A percentile compares a stretch with the other conserved stretches of the same genome.
phyloP scores from a whole-genome alignment of 257 asterid genomes.

The Plantago elongata region DNA sequence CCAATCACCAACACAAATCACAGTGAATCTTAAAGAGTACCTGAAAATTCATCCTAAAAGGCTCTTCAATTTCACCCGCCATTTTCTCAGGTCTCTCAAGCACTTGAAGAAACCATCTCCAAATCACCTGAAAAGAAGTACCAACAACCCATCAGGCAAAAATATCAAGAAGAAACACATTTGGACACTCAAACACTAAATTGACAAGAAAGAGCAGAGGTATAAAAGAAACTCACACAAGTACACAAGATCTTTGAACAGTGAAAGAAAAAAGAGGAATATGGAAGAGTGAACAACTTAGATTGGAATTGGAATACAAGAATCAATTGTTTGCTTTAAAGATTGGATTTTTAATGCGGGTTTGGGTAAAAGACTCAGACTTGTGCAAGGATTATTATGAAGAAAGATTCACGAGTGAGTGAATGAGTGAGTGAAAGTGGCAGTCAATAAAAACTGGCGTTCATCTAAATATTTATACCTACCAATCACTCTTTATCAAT shows the following conservation, averaged over 20 bases:
- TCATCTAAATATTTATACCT: slow-evolving; percentile 18
- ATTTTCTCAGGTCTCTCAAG: slow-evolving; percentile 32
- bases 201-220: background rate
- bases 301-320: slow-evolving; percentile 14
- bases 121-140: slow-evolving; percentile 25
- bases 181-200: background rate
- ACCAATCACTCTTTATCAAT: too few species aligned
- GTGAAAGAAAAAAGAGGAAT: background rate
- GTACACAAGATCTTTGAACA: slow-evolving; percentile 11
- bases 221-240: slow-evolving; percentile 17
- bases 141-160: slow-evolving; percentile 29
- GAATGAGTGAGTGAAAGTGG: slow-evolving; percentile 20
- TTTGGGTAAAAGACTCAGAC: slow-evolving; percentile 24
- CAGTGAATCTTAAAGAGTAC: slow-evolving; percentile 25
- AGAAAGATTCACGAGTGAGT: slow-evolving; percentile 8
- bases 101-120: slow-evolving; percentile 15
- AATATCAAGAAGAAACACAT: slow-evolving; percentile 1
- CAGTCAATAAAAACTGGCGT: slow-evolving; percentile 11
- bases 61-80: slow-evolving; percentile 74
- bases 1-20: slow-evolving; percentile 8
- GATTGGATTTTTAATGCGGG: slow-evolving; percentile 25
- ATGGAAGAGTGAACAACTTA: slow-evolving; percentile 15
- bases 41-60: slow-evolving; percentile 55
- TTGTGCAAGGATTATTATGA: slow-evolving; percentile 22
- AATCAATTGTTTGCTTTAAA: slow-evolving; percentile 48